Evolutionary conservation across 2,329 filamentous ascomycete species (phyloP), one percentile per base, ranked within the genome.

Genomic region (Rosellinia necatrix): DNA sequence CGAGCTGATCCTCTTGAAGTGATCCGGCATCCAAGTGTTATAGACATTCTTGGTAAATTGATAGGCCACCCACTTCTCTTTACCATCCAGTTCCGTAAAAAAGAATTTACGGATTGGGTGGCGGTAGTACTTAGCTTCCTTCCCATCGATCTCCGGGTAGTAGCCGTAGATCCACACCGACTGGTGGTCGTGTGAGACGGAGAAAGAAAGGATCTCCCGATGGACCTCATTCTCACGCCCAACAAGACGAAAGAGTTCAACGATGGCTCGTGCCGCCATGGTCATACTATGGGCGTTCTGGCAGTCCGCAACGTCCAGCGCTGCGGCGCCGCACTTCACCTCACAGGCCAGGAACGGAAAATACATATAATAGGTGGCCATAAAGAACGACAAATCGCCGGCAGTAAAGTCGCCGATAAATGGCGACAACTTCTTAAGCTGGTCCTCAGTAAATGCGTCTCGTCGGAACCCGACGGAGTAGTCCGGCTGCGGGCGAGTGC

Each of bases 341-440:
- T 82, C 75, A 63, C 73, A 78, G 0, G 74, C 74, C 0, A 82
- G 67, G 59, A 81, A 82, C 2, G 77, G 77, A 59, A 82, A 80
- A 67, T 75, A 77, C 70, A 81, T 79, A 4, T 73, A 66, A 49
- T 71, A 75, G 9, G 75, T 81, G 7, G 63, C 73, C 69, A 77
- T 75, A 49, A 80, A 78, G 58, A 66, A 73, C 17, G 72, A 80
- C 47, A 64, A 63, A 51, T 75, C 68, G 12, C 67, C 66, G 25
- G 47, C 34, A 22, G 70, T 37, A 40, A 51, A 50, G 29, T 75
- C 62, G 49, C 71, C 69, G 47, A 76, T 61, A 41, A 74, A 74
- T 6, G 72, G 72, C 6, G 64, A 54, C 6, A 81, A 62, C 66
- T 74, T 79, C 12, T 64, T 35, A 4, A 77, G 70, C 62, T 80